Conservation (phyloP, 1,139 yeast genomes). For the Scheffersomyces titani region DNA sequence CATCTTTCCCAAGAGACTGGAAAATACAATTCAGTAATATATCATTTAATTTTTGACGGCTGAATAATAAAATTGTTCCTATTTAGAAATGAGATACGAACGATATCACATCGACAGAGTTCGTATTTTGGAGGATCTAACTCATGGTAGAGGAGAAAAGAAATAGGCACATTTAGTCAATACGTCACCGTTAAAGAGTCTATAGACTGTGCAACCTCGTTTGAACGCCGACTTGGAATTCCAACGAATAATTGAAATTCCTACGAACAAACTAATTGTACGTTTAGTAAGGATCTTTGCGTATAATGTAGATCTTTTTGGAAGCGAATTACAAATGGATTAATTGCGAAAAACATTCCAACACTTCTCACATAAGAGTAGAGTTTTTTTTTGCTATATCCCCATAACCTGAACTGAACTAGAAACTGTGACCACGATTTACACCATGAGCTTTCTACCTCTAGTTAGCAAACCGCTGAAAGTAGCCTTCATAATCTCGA, state of each 20-base stretch:
- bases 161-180: not conserved
- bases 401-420: not conserved
- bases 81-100: not conserved
- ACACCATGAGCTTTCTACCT: not conserved
- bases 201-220: not conserved
- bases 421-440: not conserved
- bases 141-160: not conserved
- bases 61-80: not conserved
- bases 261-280: not conserved
- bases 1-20: not conserved
- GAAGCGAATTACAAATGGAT: not conserved
- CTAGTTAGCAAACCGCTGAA: not conserved
- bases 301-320: not conserved
- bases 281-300: not conserved
- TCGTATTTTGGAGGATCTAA: no score
- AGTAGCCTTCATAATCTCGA: not conserved
- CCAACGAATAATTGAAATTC: not conserved
- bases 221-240: not conserved
- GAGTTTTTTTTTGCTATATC: not conserved
- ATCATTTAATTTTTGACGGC: not conserved
- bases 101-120: not conserved
- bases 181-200: not conserved
- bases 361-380: no score
- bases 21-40: not conserved
- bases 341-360: not conserved